Percentiles rank a stretch among this genome's conserved stretches.
These are phyloP conservation scores for Thuja plicata DNA, from an alignment of 83 land plant genomes.

Conservation along the genomic window DNA sequence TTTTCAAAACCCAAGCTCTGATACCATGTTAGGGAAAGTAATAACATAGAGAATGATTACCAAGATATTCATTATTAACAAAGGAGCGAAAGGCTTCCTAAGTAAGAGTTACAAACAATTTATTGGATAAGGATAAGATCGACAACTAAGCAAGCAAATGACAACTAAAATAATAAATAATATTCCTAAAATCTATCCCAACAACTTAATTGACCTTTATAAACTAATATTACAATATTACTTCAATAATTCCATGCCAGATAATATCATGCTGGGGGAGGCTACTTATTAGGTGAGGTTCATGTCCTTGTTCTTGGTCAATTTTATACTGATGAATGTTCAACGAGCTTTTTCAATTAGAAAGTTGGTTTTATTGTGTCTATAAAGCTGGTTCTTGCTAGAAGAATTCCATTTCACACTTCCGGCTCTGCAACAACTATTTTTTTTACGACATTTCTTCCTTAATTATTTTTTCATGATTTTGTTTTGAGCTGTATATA, in stretches of 20 bases:
- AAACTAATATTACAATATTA: background rate
- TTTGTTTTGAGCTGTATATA: background rate
- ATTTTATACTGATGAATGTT: background rate
- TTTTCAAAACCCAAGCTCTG: no score
- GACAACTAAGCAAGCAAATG: no score
- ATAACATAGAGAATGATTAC: no score
- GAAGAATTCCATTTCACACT: background rate
- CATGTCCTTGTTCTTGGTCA: background rate
- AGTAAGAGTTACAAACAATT: no score
- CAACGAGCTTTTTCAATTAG: background rate
- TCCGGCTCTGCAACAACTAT: background rate
- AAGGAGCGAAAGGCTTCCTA: no score
- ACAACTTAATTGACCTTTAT: no score
- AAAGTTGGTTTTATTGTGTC: background rate
- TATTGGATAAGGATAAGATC: no score
- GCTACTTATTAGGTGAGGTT: background rate
- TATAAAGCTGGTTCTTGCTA: background rate
- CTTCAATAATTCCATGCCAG: background rate
- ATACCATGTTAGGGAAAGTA: no score
- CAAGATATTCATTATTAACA: no score
- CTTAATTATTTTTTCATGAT: background rate
- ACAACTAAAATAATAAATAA: no score
- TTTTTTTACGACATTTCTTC: background rate
- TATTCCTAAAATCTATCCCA: no score
- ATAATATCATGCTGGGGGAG: background rate